Evolutionary conservation across 495 filamentous ascomycete species (phyloP), one percentile per base, ranked within the genome.

Genomic region (Paragyromitra xinjiangensis): DNA sequence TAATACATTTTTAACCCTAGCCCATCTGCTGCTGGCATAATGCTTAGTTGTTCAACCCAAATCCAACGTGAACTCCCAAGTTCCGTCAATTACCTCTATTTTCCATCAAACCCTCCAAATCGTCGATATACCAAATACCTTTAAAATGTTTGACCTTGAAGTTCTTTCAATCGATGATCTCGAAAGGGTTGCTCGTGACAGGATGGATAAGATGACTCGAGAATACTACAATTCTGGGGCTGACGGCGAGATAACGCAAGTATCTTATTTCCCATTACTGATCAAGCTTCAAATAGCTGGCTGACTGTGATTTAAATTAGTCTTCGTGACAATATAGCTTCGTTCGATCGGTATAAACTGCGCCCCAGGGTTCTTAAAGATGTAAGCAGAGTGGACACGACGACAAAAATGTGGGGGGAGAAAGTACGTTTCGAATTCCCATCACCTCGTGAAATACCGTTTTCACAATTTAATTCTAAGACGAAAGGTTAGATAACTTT

Each of bases 281-380:
- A 1, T 40, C 12, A n/a, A 63, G 39, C 22, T 61, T 37, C 24
- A 39, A 24, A 9, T 14, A 50, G 50, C 16, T 26, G 39, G 24
- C 22, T 51, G 19, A 50, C 4, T 12, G 29, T 42, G 24, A 3
- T 16, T 19, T 63, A 5, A 63, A 3, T 6, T 6, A 86, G 85
- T 24, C 82, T 89, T 0, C 83, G 82, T 12, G 88, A 89, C 42
- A 89, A 89, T 69, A 82, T 86, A 68, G 81, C 83, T 9, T 87
- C 87, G n/a, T 89, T 83, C 70, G 82, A 86, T 72, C 85, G 85
- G 11, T 90, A 90, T 71, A 86, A 84, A 44, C 84, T 91, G 48
- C 84, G 87, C 4, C 88, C 88, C 6, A 85, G 89, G n/a, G 84
- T 89, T 16, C 83, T 91, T 0, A 81, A 83, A 64, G 86, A 90